Base-by-base conservation (phyloP, 129 eudicot species). In the Flaveria robusta region DNA sequence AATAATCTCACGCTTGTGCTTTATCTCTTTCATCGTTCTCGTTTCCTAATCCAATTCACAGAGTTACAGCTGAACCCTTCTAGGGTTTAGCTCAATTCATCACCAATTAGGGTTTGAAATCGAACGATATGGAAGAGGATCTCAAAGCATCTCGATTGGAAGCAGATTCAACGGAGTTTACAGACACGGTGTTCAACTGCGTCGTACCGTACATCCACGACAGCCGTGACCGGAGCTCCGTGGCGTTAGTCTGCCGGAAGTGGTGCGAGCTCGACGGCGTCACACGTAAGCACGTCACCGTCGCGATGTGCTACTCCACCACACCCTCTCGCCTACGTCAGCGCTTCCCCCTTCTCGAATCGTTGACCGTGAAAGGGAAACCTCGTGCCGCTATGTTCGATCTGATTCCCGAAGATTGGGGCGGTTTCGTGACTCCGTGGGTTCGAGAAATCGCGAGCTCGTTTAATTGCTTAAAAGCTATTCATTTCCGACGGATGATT, bases 311-410 rank as follows among this genome's bases (percentile, higher is more conserved):
- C 47, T 81, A 81, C 85, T 24, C 85, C 26, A 81, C 85, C 15
- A 81, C 81, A 2, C 81, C 81, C 23, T 18, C 19, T 18, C 81
- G 81, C 2, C 75, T 81, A 0, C 24, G 77, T 39, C 68, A 51
- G 31, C 71, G 85, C 20, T 81, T 81, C 52, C 81, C 85, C 5
- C 70, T 68, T 49, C 67, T 81, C 0, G 85, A 81, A 52, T 81
- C 85, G 27, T 52, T 81, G 24, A 81, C 77, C 52, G 49, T 81
- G 1, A 81, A 81, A 39, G 85, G 85, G 3, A 81, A 81, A 49
- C 85, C 85, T 22, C 77, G 85, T 7, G 85, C 85, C 43, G 81
- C 85, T 34, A 75, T 81, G 81, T 81, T 81, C 62, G 81, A 75
- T 7, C 72, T 81, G 9, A 81, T 81, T 8, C 85, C 85, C 0